Evolutionary conservation across 371 early-diverging fungal species (phyloP).

Genomic region (Mucor ambiguus): DNA sequence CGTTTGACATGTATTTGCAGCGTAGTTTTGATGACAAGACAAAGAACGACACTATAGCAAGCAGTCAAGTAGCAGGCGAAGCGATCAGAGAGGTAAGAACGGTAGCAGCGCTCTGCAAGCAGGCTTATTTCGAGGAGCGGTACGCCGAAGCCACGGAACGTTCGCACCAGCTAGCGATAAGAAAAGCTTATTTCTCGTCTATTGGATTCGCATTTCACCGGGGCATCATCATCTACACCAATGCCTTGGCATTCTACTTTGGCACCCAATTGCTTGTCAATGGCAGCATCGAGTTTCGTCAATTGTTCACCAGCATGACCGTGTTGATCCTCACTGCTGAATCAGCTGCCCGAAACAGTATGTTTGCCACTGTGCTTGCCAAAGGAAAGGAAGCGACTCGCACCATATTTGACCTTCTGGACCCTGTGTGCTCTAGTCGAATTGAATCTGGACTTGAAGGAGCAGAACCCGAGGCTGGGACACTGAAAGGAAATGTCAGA

Average conservation of each 20-base stretch:
- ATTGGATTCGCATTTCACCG: slow-evolving; percentile 66
- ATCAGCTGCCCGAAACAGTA: slow-evolving; percentile 58
- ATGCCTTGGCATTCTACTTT: slow-evolving; percentile 57
- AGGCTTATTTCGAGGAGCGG: slow-evolving; percentile 59
- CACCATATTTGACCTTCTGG: slow-evolving; percentile 69
- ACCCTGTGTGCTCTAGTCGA: slow-evolving; percentile 62
- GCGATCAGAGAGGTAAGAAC: slow-evolving; percentile 81
- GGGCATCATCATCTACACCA: slow-evolving; percentile 60
- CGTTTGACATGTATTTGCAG: slow-evolving; percentile 23
- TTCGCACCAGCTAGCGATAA: slow-evolving; percentile 64
- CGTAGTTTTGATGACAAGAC: slow-evolving; percentile 51
- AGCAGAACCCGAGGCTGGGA: slow-evolving; percentile 34
- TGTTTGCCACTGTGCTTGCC: slow-evolving; percentile 58
- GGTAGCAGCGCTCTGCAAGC: slow-evolving; percentile 74
- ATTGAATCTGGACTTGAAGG: slow-evolving; percentile 74
- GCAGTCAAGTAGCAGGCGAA: slow-evolving; percentile 73
- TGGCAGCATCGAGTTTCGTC: slow-evolving; percentile 26
- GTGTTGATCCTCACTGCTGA: slow-evolving; percentile 68
- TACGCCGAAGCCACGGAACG: slow-evolving; percentile 58
- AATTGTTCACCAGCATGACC: slow-evolving; percentile 64
- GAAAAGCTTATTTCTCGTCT: slow-evolving; percentile 55
- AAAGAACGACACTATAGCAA: slow-evolving; percentile 53
- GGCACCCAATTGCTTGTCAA: slow-evolving; percentile 47
- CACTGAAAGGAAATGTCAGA: slow-evolving; percentile 55
- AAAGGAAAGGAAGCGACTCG: slow-evolving; percentile 83